These are phyloP conservation scores for Aspergillus panamensis DNA, from an alignment of 495 filamentous ascomycete species.

Conservation along the genomic window DNA sequence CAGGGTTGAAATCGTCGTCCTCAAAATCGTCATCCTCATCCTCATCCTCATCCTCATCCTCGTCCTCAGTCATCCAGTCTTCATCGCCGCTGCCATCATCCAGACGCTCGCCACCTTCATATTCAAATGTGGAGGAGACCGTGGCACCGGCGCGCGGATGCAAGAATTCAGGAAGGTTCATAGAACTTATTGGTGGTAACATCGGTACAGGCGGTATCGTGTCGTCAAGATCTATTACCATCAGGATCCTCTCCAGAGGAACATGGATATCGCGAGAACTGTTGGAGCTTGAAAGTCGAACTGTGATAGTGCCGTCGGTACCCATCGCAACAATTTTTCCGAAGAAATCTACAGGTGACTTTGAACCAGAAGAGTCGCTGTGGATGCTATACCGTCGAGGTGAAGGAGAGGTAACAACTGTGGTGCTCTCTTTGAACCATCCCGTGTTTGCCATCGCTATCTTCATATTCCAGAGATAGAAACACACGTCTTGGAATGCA, in stretches of 20 bases:
- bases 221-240: slow-evolving; percentile 34
- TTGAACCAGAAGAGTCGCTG: slow-evolving; percentile 4
- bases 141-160: not conserved
- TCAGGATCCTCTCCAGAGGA: slow-evolving; percentile 42
- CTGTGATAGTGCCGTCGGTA: slow-evolving; percentile 49
- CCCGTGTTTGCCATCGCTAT: slow-evolving; percentile 13
- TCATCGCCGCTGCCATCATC: slow-evolving; percentile 33
- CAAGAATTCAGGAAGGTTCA: not conserved
- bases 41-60: slow-evolving; percentile 4
- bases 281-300: slow-evolving; percentile 49
- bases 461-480: slow-evolving; percentile 21
- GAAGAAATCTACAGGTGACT: slow-evolving; percentile 42
- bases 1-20: too few relatives aligned
- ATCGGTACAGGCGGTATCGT: slow-evolving; percentile 3
- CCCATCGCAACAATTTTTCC: slow-evolving; percentile 55
- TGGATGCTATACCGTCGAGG: slow-evolving; percentile 20
- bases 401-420: slow-evolving; percentile 15
- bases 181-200: not conserved
- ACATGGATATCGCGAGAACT: slow-evolving; percentile 49
- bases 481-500: slow-evolving; percentile 8
- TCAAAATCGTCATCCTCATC: not conserved
- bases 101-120: slow-evolving; percentile 36
- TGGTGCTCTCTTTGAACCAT: slow-evolving; percentile 26
- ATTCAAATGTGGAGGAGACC: slow-evolving; percentile 28
- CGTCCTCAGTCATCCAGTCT: slow-evolving; percentile 30